A percentile compares a stretch with the other conserved stretches of the same genome.
phyloP scores from a whole-genome alignment of 225 moss, liverwort and hornwort genomes.

The Neckera pumila region DNA sequence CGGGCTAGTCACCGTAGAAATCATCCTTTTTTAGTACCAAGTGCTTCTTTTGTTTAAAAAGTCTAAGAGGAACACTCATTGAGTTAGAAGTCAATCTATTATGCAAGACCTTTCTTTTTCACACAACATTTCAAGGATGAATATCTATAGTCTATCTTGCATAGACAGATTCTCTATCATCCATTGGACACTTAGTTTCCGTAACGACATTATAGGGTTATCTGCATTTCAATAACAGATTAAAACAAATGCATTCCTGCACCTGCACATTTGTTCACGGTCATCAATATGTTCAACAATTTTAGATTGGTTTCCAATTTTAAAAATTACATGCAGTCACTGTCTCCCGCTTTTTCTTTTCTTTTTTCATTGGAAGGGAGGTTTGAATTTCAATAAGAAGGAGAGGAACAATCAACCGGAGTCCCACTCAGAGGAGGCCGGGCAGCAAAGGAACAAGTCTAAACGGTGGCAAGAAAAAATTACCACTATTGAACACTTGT shows the following conservation, averaged over 20 bases:
- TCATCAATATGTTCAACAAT: background rate
- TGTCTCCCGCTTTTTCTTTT: background rate
- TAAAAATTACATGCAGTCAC: background rate
- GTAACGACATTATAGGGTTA: no score
- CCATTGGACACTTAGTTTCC: no score
- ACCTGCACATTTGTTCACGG: background rate
- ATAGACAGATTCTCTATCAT: no score
- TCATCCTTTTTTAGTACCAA: no score
- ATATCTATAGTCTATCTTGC: no score
- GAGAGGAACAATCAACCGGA: no score
- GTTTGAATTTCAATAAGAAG: background rate
- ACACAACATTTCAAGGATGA: no score
- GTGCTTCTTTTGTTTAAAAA: no score
- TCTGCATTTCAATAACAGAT: background rate
- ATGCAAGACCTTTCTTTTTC: no score
- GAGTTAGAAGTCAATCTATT: no score
- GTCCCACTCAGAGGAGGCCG: rapidly evolving
- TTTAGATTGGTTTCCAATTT: background rate
- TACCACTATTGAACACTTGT: background rate
- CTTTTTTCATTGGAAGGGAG: background rate
- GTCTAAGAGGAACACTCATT: no score
- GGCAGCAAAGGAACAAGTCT: rapidly evolving
- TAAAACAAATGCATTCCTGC: background rate
- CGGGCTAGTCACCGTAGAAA: no score
- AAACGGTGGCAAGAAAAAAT: background rate